Base-by-base conservation (phyloP, 2,329 filamentous ascomycete species). In the Curvularia sp. region DNA sequence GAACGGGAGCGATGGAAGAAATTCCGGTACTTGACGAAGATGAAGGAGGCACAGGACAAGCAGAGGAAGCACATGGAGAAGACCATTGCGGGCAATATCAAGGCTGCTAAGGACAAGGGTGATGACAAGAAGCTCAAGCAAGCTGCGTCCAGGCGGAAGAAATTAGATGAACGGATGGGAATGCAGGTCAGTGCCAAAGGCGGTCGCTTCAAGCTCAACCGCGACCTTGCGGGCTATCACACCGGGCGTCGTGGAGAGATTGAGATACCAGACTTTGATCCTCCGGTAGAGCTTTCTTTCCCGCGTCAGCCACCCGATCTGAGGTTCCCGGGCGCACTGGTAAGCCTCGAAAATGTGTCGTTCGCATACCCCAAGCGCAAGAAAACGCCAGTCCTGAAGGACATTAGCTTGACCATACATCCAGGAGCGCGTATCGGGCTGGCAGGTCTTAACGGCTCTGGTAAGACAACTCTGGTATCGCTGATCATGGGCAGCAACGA, bases 71-170 rank as follows among this genome's bases (percentile, higher is more conserved):
- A 95, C 68, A 91, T 96, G 61, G 88, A 94, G 76, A 86, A 90
- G 66, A 90, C 88, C 0, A 92, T 96, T 50, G 83, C 85, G 20
- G 85, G 88, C 58, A 94, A 91, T 65, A 85, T 92, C 69, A 89
- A 88, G 64, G 85, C 89, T 20, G 92, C 91, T 6, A 90, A 89
- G 73, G 87, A 88, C 48, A 89, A 88, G 26, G 90, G 92, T 30
- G 92, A 96, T 69, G 89, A 93, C 66, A 94, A 94, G 72, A 93
- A 93, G 73, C 82, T 96, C 2, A 87, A 90, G n/a, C 90, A 93
- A 79, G 92, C 91, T 4, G 93, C 93, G 62, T 91, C 89, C 4
- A 84, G 91, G 0, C 90, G 93, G 78, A 94, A 93, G 81, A 93
- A 92, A 73, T 83, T 96, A 1, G 91, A 96, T 56, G 89, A 95